Conservation (phyloP, 2,329 filamentous ascomycete genomes). For the Venturia asperata region DNA sequence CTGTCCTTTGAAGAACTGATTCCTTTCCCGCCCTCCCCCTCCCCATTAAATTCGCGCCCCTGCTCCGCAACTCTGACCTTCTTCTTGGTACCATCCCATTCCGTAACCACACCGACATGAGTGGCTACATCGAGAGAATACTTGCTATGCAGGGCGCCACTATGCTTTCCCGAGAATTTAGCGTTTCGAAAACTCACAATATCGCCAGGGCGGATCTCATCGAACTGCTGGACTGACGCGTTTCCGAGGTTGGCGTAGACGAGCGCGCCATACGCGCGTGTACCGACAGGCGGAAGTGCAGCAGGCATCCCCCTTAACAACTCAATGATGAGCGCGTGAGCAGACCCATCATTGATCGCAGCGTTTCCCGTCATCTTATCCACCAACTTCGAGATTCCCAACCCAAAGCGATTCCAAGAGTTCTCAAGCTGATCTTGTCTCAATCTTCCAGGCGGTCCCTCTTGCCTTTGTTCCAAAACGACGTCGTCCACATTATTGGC, state of each 20-base stretch:
- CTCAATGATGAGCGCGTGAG: constrained; percentile 69
- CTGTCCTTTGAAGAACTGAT: constrained; percentile 10
- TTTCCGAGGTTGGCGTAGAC: constrained; percentile 96
- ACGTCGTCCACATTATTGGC: constrained; percentile 65
- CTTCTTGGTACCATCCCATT: constrained; percentile 99
- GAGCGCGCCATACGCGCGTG: constrained; percentile 78
- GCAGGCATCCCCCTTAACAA: constrained; percentile 66
- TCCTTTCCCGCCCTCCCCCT: constrained; percentile 3
- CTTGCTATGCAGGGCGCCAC: constrained; percentile 79
- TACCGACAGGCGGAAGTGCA: constrained; percentile 77
- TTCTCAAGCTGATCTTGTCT: constrained; percentile 91
- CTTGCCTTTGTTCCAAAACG: constrained; percentile 75
- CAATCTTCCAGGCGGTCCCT: constrained; percentile 69
- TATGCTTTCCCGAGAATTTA: constrained; percentile 85
- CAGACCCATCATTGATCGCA: constrained; percentile 76
- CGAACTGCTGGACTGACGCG: constrained; percentile 78
- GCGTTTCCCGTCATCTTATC: constrained; percentile 62
- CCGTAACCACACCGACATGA: constrained; percentile 84
- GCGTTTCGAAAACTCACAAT: constrained; percentile 90
- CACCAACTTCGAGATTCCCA: constrained; percentile 65
- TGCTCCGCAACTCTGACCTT: constrained; percentile 96
- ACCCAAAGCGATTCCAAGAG: constrained; percentile 73
- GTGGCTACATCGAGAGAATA: constrained; percentile 85
- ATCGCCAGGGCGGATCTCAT: constrained; percentile 89
- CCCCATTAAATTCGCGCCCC: constrained; percentile 69